A percentile compares a stretch with the other conserved stretches of the same genome.
phyloP scores from a whole-genome alignment of 805 yeast genomes.

The Barnettozyma sp. region DNA sequence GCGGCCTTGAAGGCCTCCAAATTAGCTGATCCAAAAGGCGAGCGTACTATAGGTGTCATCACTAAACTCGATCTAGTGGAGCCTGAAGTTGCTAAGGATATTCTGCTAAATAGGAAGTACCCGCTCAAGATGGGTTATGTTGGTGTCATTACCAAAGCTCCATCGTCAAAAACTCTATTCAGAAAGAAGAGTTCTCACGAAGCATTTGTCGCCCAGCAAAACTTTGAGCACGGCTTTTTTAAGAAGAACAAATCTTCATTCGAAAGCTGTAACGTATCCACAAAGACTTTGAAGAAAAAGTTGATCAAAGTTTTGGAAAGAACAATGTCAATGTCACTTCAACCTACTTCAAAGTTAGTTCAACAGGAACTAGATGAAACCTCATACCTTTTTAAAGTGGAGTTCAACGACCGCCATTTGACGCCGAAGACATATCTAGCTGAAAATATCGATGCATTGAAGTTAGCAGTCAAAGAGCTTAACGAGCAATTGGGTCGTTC shows the following conservation, averaged over 20 bases:
- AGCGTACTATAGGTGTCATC: constrained; percentile 92
- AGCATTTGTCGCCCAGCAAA: constrained; percentile 61
- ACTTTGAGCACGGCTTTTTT: constrained; percentile 59
- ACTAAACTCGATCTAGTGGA: constrained; percentile 90
- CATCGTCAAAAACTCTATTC: constrained; percentile 40
- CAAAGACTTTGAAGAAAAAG: constrained; percentile 66
- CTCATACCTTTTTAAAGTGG: constrained; percentile 87
- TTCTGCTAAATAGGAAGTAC: constrained; percentile 71
- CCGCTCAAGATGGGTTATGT: constrained; percentile 96
- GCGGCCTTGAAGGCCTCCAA: constrained; percentile 90
- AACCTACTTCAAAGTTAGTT: constrained; percentile 80
- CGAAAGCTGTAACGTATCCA: constrained; percentile 64
- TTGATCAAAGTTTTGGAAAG: constrained; percentile 81
- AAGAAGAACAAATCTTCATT: constrained; percentile 54
- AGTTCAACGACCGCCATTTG: constrained; percentile 87
- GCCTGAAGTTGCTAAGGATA: constrained; percentile 59
- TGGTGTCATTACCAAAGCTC: constrained; percentile 90
- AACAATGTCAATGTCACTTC: constrained; percentile 83
- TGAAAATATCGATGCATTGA: constrained; percentile 81
- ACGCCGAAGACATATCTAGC: constrained; percentile 95
- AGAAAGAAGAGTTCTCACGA: constrained; percentile 50
- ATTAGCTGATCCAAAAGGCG: constrained; percentile 86
- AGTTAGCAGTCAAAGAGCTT: constrained; percentile 80
- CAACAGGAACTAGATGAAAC: constrained; percentile 92
- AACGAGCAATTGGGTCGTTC: constrained; percentile 75